These are phyloP conservation scores for Backusella sp. DNA, from an alignment of 192 early-diverging fungal species.

Conservation along the genomic window DNA sequence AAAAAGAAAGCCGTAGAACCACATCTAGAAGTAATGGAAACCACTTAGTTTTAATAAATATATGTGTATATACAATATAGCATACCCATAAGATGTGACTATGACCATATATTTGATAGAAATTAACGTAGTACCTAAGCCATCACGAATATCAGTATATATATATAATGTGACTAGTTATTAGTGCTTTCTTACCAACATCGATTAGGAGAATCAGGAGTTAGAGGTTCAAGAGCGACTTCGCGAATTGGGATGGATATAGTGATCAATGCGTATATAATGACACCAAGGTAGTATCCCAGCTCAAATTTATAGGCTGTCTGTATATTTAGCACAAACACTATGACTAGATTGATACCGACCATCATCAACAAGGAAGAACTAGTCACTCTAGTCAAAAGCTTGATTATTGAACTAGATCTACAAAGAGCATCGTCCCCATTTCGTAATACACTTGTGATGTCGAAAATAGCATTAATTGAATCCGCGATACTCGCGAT, in stretches of 20 bases:
- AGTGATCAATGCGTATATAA: neutral
- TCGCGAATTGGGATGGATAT: neutral
- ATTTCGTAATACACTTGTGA: neutral
- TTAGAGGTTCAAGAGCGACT: neutral
- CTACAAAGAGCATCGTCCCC: neutral
- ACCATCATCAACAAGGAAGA: neutral
- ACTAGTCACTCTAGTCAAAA: neutral
- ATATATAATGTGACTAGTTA: neutral
- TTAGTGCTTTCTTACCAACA: neutral
- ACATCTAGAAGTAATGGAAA: neutral
- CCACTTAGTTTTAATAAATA: neutral
- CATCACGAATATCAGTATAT: neutral
- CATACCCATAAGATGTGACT: neutral
- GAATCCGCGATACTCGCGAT: neutral
- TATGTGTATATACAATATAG: neutral
- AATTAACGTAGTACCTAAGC: neutral
- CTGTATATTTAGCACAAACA: neutral
- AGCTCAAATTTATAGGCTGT: neutral
- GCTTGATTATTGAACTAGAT: neutral
- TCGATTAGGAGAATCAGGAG: neutral
- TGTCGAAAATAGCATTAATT: neutral
- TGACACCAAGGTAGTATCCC: neutral
- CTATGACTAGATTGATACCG: neutral
- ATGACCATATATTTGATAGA: neutral
- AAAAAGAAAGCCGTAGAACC: neutral